phyloP scores from a whole-genome alignment of 2,329 filamentous ascomycete genomes.

The Dothiorella sarmentorum region DNA sequence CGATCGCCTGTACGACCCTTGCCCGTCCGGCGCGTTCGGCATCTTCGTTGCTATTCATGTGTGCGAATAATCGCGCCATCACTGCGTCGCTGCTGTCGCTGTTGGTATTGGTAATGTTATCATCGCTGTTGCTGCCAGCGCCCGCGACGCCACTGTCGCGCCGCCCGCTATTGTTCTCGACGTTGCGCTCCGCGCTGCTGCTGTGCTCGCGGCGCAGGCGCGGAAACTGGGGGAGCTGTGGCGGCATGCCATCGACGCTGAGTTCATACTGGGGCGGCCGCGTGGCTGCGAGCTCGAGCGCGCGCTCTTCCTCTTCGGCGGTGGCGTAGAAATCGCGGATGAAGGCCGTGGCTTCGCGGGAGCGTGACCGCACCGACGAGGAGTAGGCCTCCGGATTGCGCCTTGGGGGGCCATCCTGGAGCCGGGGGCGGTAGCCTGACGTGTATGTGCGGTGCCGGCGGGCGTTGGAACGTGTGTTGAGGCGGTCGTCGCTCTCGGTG shows the following conservation, averaged over 20 bases:
- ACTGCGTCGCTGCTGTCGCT: neutral
- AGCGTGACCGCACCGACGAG: constrained; percentile 28
- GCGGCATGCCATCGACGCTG: neutral
- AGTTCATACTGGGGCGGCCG: too few species aligned
- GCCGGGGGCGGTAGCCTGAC: neutral
- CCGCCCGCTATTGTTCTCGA: neutral
- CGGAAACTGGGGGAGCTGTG: neutral
- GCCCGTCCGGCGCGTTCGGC: too few species aligned
- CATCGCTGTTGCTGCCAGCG: too few species aligned
- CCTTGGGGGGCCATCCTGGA: constrained; percentile 24
- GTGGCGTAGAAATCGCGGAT: constrained; percentile 30
- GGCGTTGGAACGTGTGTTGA: constrained; percentile 16
- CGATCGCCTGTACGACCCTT: too few species aligned
- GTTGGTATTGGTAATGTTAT: neutral
- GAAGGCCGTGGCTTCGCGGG: constrained; percentile 28
- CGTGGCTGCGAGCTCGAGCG: too few species aligned
- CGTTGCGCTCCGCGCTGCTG: neutral
- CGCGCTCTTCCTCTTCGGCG: too few species aligned
- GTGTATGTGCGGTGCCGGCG: constrained; percentile 16
- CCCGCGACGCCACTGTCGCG: constrained; percentile 5
- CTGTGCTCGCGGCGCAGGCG: neutral
- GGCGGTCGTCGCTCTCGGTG: neutral
- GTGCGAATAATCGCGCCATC: neutral
- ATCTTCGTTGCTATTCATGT: too few species aligned
- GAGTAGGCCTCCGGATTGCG: constrained; percentile 30